Conservation (phyloP, 2,329 filamentous ascomycete species). For the Dothidotthia symphoricarpi region DNA sequence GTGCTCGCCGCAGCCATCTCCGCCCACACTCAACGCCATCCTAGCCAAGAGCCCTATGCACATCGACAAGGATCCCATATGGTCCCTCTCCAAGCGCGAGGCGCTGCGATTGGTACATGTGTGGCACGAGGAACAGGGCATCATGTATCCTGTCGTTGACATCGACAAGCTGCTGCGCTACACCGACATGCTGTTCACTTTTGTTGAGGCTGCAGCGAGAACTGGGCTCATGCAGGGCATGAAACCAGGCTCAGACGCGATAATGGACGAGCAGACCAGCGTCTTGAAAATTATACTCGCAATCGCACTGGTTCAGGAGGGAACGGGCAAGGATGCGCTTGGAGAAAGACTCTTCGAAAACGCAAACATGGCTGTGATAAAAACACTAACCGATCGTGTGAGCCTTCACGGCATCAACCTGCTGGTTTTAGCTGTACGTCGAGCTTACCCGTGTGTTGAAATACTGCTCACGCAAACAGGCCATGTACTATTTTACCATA, state of each 20-base stretch:
- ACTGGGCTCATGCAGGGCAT: conserved; percentile 57
- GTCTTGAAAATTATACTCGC: conserved; percentile 82
- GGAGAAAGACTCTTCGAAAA: conserved; percentile 73
- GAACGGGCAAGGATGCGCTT: conserved; percentile 72
- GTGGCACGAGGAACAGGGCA: conserved; percentile 85
- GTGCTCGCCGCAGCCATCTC: conserved; percentile 51
- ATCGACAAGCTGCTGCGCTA: conserved; percentile 70
- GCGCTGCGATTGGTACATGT: conserved; percentile 74
- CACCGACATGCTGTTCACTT: conserved; percentile 66
- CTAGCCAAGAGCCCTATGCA: conserved; percentile 34
- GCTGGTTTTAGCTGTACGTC: conserved; percentile 55
- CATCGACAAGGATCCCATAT: conserved; percentile 70
- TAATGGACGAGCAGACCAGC: conserved; percentile 64
- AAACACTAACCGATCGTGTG: conserved; percentile 56
- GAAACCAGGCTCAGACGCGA: conserved; percentile 56
- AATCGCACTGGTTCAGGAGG: conserved; percentile 73
- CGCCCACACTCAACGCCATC: conserved; percentile 28
- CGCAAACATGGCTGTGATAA: conserved; percentile 70
- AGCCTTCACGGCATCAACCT: conserved; percentile 60
- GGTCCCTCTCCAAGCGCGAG: conserved; percentile 74
- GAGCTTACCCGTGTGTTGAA: not conserved
- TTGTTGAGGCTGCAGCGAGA: conserved; percentile 66
- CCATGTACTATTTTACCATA: conserved; percentile 77
- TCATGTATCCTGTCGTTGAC: conserved; percentile 86
- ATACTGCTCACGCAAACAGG: conserved; percentile 44